A percentile compares a stretch with the other conserved stretches of the same genome.
These are phyloP conservation scores for Calonectria henricotiae DNA, from an alignment of 2,329 filamentous ascomycete species.

Conservation along the genomic window DNA sequence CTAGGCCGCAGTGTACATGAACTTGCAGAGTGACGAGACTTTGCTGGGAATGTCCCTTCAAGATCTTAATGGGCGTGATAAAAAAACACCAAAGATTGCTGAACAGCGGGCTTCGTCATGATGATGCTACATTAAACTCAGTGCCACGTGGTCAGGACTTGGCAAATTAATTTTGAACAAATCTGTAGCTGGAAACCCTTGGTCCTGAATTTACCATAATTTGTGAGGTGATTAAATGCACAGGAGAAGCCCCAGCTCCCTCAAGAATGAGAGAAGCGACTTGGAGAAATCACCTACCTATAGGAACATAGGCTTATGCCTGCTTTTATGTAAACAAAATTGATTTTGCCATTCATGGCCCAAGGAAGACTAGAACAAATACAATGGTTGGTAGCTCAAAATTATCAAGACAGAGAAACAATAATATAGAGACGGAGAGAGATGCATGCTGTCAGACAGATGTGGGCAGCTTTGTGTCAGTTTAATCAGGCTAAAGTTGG, in stretches of 20 bases:
- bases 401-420: no score
- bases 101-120: not conserved
- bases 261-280: no score
- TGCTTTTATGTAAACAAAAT: no score
- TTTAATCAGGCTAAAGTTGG: not conserved
- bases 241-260: no score
- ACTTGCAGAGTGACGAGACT: not conserved
- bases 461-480: not conserved
- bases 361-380: no score
- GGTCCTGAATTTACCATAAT: not conserved
- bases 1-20: not conserved
- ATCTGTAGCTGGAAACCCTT: not conserved
- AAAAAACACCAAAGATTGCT: not conserved
- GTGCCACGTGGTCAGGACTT: not conserved
- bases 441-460: not conserved
- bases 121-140: not conserved
- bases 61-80: not conserved
- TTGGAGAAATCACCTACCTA: no score
- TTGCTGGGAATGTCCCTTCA: not conserved
- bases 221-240: not conserved
- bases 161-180: not conserved
- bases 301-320: no score
- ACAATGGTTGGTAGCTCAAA: no score
- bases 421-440: no score
- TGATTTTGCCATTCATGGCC: no score